Base-by-base conservation (phyloP, 2,329 filamentous ascomycete genomes). In the Huntiella omanensis region DNA sequence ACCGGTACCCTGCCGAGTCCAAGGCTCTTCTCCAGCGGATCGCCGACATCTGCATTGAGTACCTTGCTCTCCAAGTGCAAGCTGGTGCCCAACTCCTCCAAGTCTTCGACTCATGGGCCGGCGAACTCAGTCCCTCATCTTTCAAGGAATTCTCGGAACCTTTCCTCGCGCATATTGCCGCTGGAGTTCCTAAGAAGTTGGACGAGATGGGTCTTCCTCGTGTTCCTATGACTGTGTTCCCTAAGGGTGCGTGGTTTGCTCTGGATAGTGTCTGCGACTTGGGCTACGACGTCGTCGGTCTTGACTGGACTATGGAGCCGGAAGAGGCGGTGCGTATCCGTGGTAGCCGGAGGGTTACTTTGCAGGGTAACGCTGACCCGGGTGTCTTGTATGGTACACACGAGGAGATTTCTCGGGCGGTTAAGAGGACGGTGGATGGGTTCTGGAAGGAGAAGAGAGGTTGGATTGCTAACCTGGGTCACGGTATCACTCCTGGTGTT, bases 31-130 rank as follows among this genome's bases (percentile, higher is more conserved):
- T 98, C 52, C 77, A 84, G 59, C 95, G 93, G 70, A 93, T 98
- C 57, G 74, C 91, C 12, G 84, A 93, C 58, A 73, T 96, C 33
- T 96, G 91, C 60, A 86, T 96, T 5, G 88, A 98, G 55, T 88
- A 96, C 59, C 69, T 98, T 48, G 88, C 87, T 5, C 68, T 87
- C 51, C 91, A 98, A 62, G 88, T 98, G 49, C 74, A 82, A 56
- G 91, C 91, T 17, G 91, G 91, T 49, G 91, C 91, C 46, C 91
- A 95, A 77, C 74, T 95, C 59, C 69, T 96, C 22, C 91, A 96
- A 70, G 85, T 98, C 10, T 98, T 98, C 58, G 91, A 98, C 60
- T 96, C 88, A 0, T 98, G 91, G 88, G 91, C 91, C 2, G 87
- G 86, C 37, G 91, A 98, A 64, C 70, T 98, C 40, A 86, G 83